Evolutionary conservation across 805 yeast genomes (phyloP), one percentile per base, ranked within the genome.

Genomic region (Candida verbasci): DNA sequence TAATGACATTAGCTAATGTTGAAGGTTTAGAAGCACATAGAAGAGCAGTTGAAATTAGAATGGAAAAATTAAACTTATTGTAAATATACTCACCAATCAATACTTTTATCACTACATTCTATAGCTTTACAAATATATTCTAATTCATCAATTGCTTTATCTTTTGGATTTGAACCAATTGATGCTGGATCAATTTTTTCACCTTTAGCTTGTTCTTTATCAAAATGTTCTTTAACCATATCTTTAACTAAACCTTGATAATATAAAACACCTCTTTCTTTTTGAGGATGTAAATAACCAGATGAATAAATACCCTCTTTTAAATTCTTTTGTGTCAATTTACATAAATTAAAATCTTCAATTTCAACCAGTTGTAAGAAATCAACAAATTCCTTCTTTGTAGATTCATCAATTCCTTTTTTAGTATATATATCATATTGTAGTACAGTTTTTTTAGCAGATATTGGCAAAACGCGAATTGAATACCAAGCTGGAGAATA

Each of bases 21-120:
- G 99, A 93, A 66, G 98, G 99, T 3, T 73, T 93, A 42, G 97
- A 91, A 60, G 99, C 89, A 9, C 99, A 93, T 70, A 80, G 97
- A 62, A 86, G 88, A 54, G 97, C 99, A 6, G 96, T 93, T 34
- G 88, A 88, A 62, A 82, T 93, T 28, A 80, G 98, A 69, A 80
- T 93, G 86, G 86, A 81, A 47, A 82, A 85, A 55, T 65, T 86
- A 29, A 88, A 88, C 4, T 68, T 77, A 41, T 50, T 73, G 36
- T 62, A 52, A 44, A 23, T 23, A 23, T 23, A 18, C 34, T 18
- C 14, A 35, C 38, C 34, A 35, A 14, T 35, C 38, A 18, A 28
- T 23, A 35, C 33, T 17, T 11, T 22, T 18, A 22, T 33, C 14
- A 24, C 37, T 18, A 53, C 82, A 75, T 49, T 76, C 80, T 45